Evolutionary conservation across 2,329 filamentous ascomycete genomes (phyloP).

Genomic region (Ceratocystiopsis minuta): DNA sequence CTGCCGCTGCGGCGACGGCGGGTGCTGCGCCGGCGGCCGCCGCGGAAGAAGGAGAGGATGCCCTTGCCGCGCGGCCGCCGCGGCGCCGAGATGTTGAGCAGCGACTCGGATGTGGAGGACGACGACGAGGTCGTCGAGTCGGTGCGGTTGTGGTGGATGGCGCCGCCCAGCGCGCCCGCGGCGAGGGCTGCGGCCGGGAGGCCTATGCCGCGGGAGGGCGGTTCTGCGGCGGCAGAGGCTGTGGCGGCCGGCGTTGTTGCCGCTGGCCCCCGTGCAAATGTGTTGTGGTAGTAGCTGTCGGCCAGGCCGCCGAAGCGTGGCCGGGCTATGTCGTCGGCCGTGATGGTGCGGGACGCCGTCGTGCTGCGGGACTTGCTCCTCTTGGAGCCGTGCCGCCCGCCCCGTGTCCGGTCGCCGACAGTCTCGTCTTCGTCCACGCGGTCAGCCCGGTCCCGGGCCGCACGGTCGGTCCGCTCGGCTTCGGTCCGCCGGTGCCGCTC

Average conservation of each 20-base stretch:
- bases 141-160: slow-evolving; percentile 2
- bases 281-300: slow-evolving; percentile 5
- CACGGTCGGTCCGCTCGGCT: too few relatives aligned
- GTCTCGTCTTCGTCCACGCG: background rate
- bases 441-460: too few relatives aligned
- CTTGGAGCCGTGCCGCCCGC: too few relatives aligned
- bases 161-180: background rate
- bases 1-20: background rate
- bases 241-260: background rate
- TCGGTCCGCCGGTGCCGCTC: too few relatives aligned
- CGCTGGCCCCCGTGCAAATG: slow-evolving; percentile 4
- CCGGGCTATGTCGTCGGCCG: background rate
- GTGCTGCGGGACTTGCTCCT: too few relatives aligned
- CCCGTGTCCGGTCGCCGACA: background rate
- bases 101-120: slow-evolving; percentile 18
- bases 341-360: too few relatives aligned
- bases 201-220: background rate
- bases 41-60: slow-evolving; percentile 18
- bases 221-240: slow-evolving; percentile 1
- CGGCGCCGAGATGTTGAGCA: slow-evolving; percentile 17
- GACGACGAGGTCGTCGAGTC: slow-evolving; percentile 15
- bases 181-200: background rate
- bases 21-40: slow-evolving; percentile 4
- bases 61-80: slow-evolving; percentile 12
- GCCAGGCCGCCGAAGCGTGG: slow-evolving; percentile 2